A percentile compares a stretch with the other conserved stretches of the same genome.
Evolutionary conservation across 192 early-diverging fungal genomes (phyloP).

Genomic region (Dissophora globulifera): DNA sequence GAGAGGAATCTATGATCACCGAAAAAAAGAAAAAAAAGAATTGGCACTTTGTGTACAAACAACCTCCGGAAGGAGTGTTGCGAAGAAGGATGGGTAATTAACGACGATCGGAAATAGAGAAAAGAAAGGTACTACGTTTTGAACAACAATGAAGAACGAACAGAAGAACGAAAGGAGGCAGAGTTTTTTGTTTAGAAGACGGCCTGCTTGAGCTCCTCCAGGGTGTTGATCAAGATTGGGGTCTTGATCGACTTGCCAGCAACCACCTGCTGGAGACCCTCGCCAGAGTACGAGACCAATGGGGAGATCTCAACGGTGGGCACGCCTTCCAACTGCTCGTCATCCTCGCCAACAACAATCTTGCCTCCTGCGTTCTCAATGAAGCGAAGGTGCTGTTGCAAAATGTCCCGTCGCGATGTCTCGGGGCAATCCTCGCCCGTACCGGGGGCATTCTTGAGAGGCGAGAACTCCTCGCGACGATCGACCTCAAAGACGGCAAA

Average conservation of each 20-base stretch:
- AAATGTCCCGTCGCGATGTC: constrained; percentile 90
- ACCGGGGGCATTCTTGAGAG: constrained; percentile 97
- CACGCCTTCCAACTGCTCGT: constrained; percentile 53
- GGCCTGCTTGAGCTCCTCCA: constrained; percentile 38
- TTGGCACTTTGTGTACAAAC: not conserved
- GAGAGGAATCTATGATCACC: not conserved
- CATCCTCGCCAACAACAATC: constrained; percentile 63
- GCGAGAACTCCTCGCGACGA: constrained; percentile 96
- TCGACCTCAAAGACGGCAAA: constrained; percentile 95
- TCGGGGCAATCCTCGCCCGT: constrained; percentile 89
- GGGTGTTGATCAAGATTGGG: constrained; percentile 52
- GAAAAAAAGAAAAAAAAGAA: not conserved
- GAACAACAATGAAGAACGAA: not conserved
- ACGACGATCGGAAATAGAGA: too few species aligned
- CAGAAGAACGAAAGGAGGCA: not conserved
- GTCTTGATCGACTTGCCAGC: constrained; percentile 75
- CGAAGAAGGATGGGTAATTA: too few species aligned
- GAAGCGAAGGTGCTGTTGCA: constrained; percentile 89
- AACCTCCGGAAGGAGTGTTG: too few species aligned
- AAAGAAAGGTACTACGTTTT: too few species aligned
- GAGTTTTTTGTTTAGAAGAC: constrained; percentile 24
- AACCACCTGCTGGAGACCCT: constrained; percentile 82
- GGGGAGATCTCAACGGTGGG: constrained; percentile 87
- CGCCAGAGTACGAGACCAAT: constrained; percentile 92
- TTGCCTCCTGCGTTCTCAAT: constrained; percentile 86